Conservation (phyloP, 345 rosid species). For the Bretschneidera sinensis region DNA sequence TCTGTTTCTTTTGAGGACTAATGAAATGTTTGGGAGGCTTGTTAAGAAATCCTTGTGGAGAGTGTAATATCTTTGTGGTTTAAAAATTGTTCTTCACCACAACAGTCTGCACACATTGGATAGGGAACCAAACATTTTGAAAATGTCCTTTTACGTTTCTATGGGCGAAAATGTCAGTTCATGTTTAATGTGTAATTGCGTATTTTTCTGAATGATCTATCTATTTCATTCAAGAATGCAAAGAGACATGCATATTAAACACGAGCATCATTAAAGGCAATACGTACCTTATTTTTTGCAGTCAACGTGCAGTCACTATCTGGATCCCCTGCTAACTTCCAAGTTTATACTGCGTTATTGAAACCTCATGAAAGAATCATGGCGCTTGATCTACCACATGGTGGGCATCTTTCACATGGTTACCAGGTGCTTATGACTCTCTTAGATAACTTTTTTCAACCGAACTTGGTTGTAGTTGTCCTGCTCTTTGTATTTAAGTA, state of each 20-base stretch:
- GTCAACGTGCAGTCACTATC: conserved; percentile 94
- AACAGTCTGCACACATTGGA: background rate
- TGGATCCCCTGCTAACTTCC: conserved; percentile 96
- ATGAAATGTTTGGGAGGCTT: too few species aligned
- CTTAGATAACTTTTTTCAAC: background rate
- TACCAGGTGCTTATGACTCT: conserved; percentile 58
- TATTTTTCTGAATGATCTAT: too few species aligned
- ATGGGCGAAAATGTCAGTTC: background rate
- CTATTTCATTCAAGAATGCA: background rate
- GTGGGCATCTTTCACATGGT: conserved; percentile 99
- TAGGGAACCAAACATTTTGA: background rate
- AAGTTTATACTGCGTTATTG: conserved; percentile 82
- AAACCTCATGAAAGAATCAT: conserved; percentile 96
- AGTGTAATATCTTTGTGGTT: too few species aligned
- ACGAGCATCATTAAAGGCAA: conserved; percentile 6
- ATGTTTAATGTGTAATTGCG: background rate
- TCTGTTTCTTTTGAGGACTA: too few species aligned
- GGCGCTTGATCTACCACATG: conserved; percentile 98
- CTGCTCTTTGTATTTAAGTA: conserved; percentile 9
- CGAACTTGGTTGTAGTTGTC: background rate
- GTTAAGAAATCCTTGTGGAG: too few species aligned
- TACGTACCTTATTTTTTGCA: conserved; percentile 36
- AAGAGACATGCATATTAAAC: background rate
- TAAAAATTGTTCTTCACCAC: too few species aligned
- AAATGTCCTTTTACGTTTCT: too few species aligned